phyloP scores from a whole-genome alignment of 1,139 yeast genomes.

The Geotrichum cucujoidarum region DNA sequence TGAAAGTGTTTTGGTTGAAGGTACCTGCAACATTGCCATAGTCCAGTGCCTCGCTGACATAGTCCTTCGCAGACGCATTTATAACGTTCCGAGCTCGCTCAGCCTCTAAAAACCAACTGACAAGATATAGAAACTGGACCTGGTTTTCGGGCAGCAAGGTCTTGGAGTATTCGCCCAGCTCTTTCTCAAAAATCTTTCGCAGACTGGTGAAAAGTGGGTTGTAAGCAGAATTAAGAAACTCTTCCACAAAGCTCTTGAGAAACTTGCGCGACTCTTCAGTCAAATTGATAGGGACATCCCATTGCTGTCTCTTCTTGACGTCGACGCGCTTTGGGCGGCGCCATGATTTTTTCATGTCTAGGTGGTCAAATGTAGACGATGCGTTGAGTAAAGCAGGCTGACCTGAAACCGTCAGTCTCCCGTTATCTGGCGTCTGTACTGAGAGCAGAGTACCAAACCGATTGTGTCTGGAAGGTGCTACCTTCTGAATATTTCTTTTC shows the following conservation, averaged over 20 bases:
- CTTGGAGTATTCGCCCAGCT: slow-evolving; percentile 29
- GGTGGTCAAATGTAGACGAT: slow-evolving; percentile 47
- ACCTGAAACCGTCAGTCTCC: slow-evolving; percentile 68
- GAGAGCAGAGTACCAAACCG: slow-evolving; percentile 85
- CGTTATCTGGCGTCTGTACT: slow-evolving; percentile 53
- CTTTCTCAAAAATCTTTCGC: slow-evolving; percentile 49
- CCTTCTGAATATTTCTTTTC: slow-evolving; percentile 38
- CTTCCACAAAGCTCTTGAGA: slow-evolving; percentile 47
- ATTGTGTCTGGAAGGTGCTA: slow-evolving; percentile 72
- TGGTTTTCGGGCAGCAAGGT: slow-evolving; percentile 34
- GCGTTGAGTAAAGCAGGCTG: slow-evolving; percentile 57
- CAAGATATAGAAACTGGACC: slow-evolving; percentile 54
- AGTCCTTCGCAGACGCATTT: slow-evolving; percentile 16
- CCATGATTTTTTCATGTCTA: slow-evolving; percentile 71
- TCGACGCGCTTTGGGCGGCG: slow-evolving; percentile 45
- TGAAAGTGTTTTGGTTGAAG: slow-evolving; percentile 60
- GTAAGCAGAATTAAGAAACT: slow-evolving; percentile 71
- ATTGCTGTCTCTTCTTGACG: slow-evolving; percentile 25
- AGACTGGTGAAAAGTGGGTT: slow-evolving; percentile 56
- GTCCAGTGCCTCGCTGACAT: slow-evolving; percentile 33
- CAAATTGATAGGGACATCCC: slow-evolving; percentile 32
- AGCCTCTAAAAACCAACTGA: slow-evolving; percentile 63
- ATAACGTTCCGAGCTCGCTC: slow-evolving; percentile 26
- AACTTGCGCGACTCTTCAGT: slow-evolving; percentile 36
- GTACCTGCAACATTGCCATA: slow-evolving; percentile 65